A percentile compares a stretch with the other conserved stretches of the same genome.
phyloP scores from a whole-genome alignment of 371 early-diverging fungal species.

The Mucor velutinosus region DNA sequence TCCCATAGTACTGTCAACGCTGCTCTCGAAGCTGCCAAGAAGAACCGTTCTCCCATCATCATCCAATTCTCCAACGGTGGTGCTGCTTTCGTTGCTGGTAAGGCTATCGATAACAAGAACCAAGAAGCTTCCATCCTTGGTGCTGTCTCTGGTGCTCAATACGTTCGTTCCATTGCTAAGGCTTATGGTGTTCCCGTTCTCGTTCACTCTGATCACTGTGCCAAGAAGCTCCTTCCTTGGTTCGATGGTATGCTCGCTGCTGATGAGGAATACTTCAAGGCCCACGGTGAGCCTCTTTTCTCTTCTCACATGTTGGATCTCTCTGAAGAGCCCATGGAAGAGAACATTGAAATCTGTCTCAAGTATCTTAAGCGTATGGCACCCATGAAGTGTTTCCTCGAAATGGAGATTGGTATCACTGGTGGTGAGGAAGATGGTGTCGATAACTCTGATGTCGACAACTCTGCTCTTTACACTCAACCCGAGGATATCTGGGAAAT shows the following conservation, averaged over 20 bases:
- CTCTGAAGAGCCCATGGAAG: conserved; percentile 87
- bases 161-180: conserved; percentile 83
- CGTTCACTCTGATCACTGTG: conserved; percentile 93
- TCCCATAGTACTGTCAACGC: conserved; percentile 78
- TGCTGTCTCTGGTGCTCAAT: conserved; percentile 88
- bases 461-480: conserved; percentile 86
- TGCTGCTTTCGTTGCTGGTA: conserved; percentile 86
- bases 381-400: conserved; percentile 79
- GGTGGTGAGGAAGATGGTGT: conserved; percentile 97
- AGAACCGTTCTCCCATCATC: conserved; percentile 85
- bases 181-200: conserved; percentile 89
- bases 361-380: conserved; percentile 90
- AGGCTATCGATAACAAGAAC: conserved; percentile 84
- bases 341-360: conserved; percentile 85
- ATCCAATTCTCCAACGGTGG: conserved; percentile 95
- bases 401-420: conserved; percentile 96
- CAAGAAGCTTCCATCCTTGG: conserved; percentile 88
- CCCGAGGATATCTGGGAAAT: conserved; percentile 94
- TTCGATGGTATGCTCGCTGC: conserved; percentile 92
- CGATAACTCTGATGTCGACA: conserved; percentile 88
- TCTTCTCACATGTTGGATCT: conserved; percentile 96
- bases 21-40: conserved; percentile 89
- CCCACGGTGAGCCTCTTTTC: conserved; percentile 90
- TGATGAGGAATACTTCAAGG: conserved; percentile 90
- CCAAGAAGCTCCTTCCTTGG: conserved; percentile 92